These are phyloP conservation scores for Zygotorulaspora chibaensis DNA, from an alignment of 805 yeast species.

Conservation along the genomic window DNA sequence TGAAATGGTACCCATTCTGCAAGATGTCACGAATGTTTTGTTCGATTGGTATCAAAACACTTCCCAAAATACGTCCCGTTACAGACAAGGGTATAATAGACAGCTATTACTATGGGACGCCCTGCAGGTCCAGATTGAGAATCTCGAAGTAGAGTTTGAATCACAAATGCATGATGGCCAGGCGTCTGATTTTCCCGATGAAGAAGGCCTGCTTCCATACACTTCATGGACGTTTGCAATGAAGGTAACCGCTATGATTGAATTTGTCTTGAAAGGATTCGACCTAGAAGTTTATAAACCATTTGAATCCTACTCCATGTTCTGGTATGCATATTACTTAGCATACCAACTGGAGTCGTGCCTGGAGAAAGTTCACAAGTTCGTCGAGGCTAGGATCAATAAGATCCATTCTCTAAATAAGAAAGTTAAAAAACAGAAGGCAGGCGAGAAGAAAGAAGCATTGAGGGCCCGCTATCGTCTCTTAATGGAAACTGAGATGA, in stretches of 20 bases:
- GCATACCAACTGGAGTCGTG: conserved; percentile 46
- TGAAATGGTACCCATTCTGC: conserved; percentile 24
- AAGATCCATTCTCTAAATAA: conserved; percentile 35
- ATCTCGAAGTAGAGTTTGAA: conserved; percentile 48
- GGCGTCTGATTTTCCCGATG: conserved; percentile 28
- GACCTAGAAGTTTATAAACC: conserved; percentile 68
- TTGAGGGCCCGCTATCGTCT: conserved; percentile 35
- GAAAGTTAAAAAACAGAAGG: conserved; percentile 45
- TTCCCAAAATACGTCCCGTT: conserved; percentile 73
- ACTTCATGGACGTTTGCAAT: conserved; percentile 64
- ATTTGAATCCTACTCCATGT: conserved; percentile 64
- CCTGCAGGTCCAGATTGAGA: conserved; percentile 69
- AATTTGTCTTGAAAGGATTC: conserved; percentile 67
- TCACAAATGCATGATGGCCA: conserved; percentile 35
- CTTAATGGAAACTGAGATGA: conserved; percentile 36
- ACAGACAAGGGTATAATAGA: conserved; percentile 67
- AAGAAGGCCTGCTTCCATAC: conserved; percentile 52
- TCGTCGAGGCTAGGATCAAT: conserved; percentile 36
- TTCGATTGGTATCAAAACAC: conserved; percentile 42
- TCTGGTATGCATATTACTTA: conserved; percentile 62
- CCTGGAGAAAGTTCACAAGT: conserved; percentile 32
- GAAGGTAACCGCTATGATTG: conserved; percentile 68
- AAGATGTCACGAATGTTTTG: conserved; percentile 46
- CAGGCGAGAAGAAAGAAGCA: conserved; percentile 46
- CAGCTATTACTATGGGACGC: conserved; percentile 66